Evolutionary conservation across 2,329 filamentous ascomycete genomes (phyloP), one percentile per base, ranked within the genome.

Genomic region (Sclerotinia sclerotiorum): DNA sequence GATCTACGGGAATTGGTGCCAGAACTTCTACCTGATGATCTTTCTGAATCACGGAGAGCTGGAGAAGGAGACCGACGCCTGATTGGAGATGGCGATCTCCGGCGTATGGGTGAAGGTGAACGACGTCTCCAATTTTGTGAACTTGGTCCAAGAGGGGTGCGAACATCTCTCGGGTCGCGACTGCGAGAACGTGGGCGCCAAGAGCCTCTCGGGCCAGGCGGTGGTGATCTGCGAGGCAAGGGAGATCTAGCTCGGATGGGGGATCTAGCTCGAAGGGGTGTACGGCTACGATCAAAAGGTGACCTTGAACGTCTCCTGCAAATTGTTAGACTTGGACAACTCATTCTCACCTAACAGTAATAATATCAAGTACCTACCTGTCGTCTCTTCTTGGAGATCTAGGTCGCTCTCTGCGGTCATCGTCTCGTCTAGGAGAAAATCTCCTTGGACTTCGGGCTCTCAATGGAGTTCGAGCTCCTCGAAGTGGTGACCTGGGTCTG

Each of bases 1-100:
- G 88, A 88, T 61, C 86, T 82, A 68, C 86, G 83, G 29, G 87
- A 89, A 42, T 84, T 87, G 27, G 84, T 87, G 27, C 79, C 82
- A 11, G 87, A 89, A 51, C 82, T 84, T 68, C 82, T 79, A 29
- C 82, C 84, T 29, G 84, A 86, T 54, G 81, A 80, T 63, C 84
- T 82, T 51, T 81, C 82, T 46, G 82, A 82, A 27, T 80, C 76
- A 52, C 76, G 79, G 54, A 77, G 77, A 44, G 81, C 82, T 51
- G 85, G 83, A 42, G 85, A 87, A 35, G 82, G 83, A 64, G 86
- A 87, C 49, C 83, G 61, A 42, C 65, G 65, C 46, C 65, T 62
- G 35, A 67, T 52, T 13, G 48, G 65, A 8, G 65, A 67, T 44
- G 65, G 65, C 15, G 65, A 67, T 67, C 65, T 62, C 63, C 75